A percentile compares a stretch with the other conserved stretches of the same genome.
Conservation (phyloP, 2,329 filamentous ascomycete genomes). For the Penicillium sp. region DNA sequence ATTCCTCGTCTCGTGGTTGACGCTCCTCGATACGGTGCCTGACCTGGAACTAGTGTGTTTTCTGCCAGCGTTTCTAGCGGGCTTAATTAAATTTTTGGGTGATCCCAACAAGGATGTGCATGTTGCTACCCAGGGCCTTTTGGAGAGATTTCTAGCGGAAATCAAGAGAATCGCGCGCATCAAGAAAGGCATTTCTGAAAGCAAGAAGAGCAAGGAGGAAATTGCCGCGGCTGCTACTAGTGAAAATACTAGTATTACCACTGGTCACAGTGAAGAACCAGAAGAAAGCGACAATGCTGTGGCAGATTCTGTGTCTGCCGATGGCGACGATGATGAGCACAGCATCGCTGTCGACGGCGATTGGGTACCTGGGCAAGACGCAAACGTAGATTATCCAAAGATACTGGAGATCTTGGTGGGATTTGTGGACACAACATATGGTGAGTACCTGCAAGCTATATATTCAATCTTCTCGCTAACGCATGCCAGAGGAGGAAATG, state of each 20-base stretch:
- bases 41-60: slow-evolving; percentile 93
- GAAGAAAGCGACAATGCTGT: slow-evolving; percentile 54
- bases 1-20: slow-evolving; percentile 95
- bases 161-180: slow-evolving; percentile 92
- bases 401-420: slow-evolving; percentile 89
- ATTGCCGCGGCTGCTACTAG: slow-evolving; percentile 66
- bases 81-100: slow-evolving; percentile 84
- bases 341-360: slow-evolving; percentile 72
- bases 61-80: slow-evolving; percentile 84
- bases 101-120: slow-evolving; percentile 93
- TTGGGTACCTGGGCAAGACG: slow-evolving; percentile 96
- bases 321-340: slow-evolving; percentile 52
- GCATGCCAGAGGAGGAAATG: slow-evolving; percentile 74
- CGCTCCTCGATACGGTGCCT: slow-evolving; percentile 88
- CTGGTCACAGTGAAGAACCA: slow-evolving; percentile 40
- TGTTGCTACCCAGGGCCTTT: slow-evolving; percentile 78
- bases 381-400: slow-evolving; percentile 86
- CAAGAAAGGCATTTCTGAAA: slow-evolving; percentile 88
- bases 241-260: slow-evolving; percentile 60
- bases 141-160: slow-evolving; percentile 87
- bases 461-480: slow-evolving; percentile 16
- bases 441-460: slow-evolving; percentile 40
- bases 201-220: slow-evolving; percentile 64
- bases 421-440: slow-evolving; percentile 77
- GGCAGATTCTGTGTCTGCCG: slow-evolving; percentile 43